phyloP scores from a whole-genome alignment of 495 filamentous ascomycete genomes.

The Letharia lupina region DNA sequence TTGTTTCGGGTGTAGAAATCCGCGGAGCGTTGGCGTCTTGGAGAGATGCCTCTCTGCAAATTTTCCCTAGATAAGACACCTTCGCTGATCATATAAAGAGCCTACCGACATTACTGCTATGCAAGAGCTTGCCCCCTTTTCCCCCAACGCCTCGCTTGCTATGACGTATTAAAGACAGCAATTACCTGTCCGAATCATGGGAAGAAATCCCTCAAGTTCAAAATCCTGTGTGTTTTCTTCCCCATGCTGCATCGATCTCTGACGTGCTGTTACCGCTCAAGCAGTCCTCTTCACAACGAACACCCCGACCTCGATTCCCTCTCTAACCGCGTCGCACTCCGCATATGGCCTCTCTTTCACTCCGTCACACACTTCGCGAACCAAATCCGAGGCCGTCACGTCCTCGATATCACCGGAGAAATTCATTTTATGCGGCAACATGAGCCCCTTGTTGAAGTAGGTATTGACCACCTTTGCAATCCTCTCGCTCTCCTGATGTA shows the following conservation, averaged over 20 bases:
- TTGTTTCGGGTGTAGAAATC: no score
- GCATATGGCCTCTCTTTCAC: conserved; percentile 44
- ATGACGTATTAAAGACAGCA: conserved; percentile 8
- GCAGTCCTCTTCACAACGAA: conserved; percentile 49
- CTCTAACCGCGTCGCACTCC: conserved; percentile 36
- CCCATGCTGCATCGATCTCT: background rate
- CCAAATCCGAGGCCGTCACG: conserved; percentile 45
- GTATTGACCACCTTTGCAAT: conserved; percentile 52
- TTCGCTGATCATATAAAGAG: background rate
- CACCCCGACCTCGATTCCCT: conserved; percentile 53
- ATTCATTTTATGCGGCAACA: conserved; percentile 28
- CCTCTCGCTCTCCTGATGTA: conserved; percentile 59
- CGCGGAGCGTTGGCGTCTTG: no score
- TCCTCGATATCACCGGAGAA: conserved; percentile 30
- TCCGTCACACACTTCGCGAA: conserved; percentile 57
- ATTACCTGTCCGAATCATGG: background rate
- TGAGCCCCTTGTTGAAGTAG: conserved; percentile 48
- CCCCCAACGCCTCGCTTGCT: conserved; percentile 18
- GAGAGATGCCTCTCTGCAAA: no score
- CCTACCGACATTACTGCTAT: conserved; percentile 7
- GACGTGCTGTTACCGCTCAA: background rate
- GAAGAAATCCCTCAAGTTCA: background rate
- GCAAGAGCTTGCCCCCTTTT: conserved; percentile 6
- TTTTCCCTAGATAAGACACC: no score
- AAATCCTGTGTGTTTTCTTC: no score